Evolutionary conservation across 2,329 filamentous ascomycete genomes (phyloP).

Genomic region (Sarocladium oryzae): DNA sequence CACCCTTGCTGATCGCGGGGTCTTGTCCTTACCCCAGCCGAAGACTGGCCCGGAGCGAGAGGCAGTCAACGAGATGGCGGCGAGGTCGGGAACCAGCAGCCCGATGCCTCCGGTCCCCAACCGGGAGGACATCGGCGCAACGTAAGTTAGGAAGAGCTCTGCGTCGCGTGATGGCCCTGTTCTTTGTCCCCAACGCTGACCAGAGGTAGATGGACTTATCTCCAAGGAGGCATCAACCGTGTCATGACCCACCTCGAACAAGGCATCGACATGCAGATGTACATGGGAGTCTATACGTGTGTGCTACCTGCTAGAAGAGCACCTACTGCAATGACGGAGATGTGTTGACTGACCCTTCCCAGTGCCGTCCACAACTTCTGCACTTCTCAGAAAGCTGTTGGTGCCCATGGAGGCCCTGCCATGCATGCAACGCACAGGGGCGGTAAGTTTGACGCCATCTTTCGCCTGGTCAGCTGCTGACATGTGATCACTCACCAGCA

Average conservation of each 20-base stretch:
- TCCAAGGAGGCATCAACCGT: conserved; percentile 79
- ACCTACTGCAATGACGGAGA: not conserved
- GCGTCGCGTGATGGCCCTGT: not conserved
- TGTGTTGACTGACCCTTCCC: conserved; percentile 10
- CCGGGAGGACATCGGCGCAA: conserved; percentile 52
- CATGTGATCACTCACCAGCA: conserved; percentile 44
- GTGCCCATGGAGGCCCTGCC: conserved; percentile 37
- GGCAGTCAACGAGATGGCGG: not conserved
- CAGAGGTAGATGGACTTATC: conserved; percentile 70
- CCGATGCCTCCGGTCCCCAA: conserved; percentile 54
- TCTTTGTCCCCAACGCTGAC: not conserved
- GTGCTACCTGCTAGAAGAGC: conserved; percentile 8
- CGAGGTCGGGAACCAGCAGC: conserved; percentile 14
- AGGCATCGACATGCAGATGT: conserved; percentile 91
- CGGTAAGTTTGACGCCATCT: conserved; percentile 54
- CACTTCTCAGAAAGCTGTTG: conserved; percentile 89
- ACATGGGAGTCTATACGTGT: conserved; percentile 95
- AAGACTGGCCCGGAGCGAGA: not conserved
- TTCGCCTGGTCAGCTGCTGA: not conserved
- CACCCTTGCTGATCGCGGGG: conserved; percentile 4
- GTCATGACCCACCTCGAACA: conserved; percentile 91
- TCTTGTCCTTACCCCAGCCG: not conserved
- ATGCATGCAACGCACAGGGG: conserved; percentile 45
- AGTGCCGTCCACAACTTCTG: conserved; percentile 98
- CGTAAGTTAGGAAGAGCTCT: conserved; percentile 27